phyloP scores from a whole-genome alignment of 768 basidiomycete species.

The Gloeophyllum trabeum region DNA sequence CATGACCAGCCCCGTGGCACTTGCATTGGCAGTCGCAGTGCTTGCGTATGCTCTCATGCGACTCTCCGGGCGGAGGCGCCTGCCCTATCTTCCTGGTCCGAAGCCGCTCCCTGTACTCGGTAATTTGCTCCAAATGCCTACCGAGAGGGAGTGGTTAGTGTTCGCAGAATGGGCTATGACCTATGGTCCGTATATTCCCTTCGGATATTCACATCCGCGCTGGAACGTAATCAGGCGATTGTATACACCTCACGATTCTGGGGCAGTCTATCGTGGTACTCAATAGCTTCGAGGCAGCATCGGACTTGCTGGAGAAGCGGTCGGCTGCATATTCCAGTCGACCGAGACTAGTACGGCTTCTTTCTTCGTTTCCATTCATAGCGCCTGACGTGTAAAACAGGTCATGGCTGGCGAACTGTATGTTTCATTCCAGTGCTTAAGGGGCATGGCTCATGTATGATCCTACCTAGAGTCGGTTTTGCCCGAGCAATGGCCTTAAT shows the following conservation, averaged over 20 bases:
- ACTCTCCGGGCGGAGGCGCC: neutral
- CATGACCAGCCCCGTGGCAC: too few species aligned
- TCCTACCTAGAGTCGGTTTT: neutral
- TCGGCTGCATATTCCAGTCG: neutral
- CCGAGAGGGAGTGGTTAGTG: neutral
- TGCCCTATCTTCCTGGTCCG: neutral
- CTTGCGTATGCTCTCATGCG: neutral
- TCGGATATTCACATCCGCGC: neutral
- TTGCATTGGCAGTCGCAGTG: neutral
- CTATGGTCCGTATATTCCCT: neutral
- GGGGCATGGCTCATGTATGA: neutral
- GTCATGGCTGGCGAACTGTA: neutral
- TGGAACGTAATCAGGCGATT: neutral
- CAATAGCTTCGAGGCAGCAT: neutral
- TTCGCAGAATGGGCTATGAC: neutral
- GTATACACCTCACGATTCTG: neutral
- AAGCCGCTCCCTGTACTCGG: neutral
- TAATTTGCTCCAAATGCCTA: neutral
- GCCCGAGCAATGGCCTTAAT: neutral
- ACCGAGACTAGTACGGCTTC: too few species aligned
- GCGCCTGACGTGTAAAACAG: neutral
- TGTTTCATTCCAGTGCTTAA: neutral
- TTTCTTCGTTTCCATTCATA: too few species aligned
- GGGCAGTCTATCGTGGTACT: neutral
- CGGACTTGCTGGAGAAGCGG: neutral